Conservation (phyloP, 352 stramenopile genomes). For the Peronospora belbahrii region DNA sequence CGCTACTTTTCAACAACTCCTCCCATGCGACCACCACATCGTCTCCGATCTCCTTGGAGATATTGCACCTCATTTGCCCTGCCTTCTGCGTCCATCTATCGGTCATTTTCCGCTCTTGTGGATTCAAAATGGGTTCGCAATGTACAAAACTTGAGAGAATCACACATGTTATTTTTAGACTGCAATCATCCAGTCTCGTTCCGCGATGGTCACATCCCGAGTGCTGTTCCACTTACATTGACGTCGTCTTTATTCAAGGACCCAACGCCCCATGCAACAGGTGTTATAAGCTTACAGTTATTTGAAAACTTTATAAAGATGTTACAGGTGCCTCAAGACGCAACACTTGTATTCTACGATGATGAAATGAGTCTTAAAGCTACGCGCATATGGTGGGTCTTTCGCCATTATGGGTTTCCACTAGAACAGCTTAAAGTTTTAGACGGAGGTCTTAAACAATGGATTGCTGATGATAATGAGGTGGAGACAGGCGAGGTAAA, state of each 20-base stretch:
- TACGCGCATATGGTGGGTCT: constrained; percentile 74
- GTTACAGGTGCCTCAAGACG: constrained; percentile 37
- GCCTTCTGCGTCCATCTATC: background rate
- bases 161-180: constrained; percentile 40
- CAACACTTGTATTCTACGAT: constrained; percentile 75
- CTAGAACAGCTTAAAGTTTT: constrained; percentile 72
- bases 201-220: constrained; percentile 44
- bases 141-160: constrained; percentile 5
- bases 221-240: constrained; percentile 33
- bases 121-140: constrained; percentile 33
- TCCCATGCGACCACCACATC: no score
- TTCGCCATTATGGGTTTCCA: constrained; percentile 65
- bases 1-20: no score
- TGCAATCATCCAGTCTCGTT: constrained; percentile 50
- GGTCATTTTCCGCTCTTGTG: constrained; percentile 31
- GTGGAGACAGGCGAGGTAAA: constrained; percentile 28
- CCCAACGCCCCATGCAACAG: constrained; percentile 31
- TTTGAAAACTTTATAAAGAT: constrained; percentile 40
- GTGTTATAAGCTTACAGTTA: constrained; percentile 33
- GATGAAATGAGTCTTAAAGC: constrained; percentile 61
- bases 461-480: constrained; percentile 38
- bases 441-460: constrained; percentile 64
- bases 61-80: background rate
- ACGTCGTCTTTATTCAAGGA: constrained; percentile 49
- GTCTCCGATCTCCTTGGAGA: no score